Evolutionary conservation across 1,139 yeast species (phyloP).

Genomic region (Zygosaccharomyces pseudobailii): DNA sequence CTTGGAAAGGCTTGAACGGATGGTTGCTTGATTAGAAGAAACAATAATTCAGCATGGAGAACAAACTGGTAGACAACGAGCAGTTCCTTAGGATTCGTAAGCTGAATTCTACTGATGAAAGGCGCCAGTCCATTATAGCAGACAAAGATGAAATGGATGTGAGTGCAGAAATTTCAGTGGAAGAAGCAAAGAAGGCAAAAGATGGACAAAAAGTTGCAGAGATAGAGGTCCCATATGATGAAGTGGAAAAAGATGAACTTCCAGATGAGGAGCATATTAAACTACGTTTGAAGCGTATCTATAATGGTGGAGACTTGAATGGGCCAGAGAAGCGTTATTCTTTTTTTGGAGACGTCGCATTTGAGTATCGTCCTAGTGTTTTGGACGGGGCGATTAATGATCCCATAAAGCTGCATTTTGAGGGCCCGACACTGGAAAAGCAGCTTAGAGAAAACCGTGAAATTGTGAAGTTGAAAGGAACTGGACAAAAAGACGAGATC

Average conservation of each 20-base stretch:
- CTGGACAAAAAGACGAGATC: conserved; percentile 12
- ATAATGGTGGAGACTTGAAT: conserved; percentile 14
- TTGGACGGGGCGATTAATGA: conserved; percentile 42
- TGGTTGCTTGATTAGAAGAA: background rate
- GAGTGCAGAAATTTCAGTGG: background rate
- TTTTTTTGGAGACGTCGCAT: conserved; percentile 44
- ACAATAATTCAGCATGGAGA: conserved; percentile 8
- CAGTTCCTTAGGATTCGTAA: conserved; percentile 24
- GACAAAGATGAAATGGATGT: conserved; percentile 11
- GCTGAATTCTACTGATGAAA: conserved; percentile 20
- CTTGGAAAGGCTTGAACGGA: background rate
- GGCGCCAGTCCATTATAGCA: conserved; percentile 15
- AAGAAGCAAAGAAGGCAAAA: conserved; percentile 15
- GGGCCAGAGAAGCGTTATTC: conserved; percentile 24
- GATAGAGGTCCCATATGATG: background rate
- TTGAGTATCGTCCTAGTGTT: conserved; percentile 43
- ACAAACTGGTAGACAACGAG: conserved; percentile 22
- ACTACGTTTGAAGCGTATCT: conserved; percentile 16
- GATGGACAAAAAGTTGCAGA: conserved; percentile 11
- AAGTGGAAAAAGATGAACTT: conserved; percentile 5
- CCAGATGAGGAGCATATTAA: conserved; percentile 7
- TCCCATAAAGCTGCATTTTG: conserved; percentile 25
- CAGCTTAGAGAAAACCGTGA: conserved; percentile 18
- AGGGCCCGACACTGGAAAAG: conserved; percentile 30
- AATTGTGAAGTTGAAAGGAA: conserved; percentile 1